Evolutionary conservation across 2,329 filamentous ascomycete genomes (phyloP).

Genomic region (Ophiostoma sp.): DNA sequence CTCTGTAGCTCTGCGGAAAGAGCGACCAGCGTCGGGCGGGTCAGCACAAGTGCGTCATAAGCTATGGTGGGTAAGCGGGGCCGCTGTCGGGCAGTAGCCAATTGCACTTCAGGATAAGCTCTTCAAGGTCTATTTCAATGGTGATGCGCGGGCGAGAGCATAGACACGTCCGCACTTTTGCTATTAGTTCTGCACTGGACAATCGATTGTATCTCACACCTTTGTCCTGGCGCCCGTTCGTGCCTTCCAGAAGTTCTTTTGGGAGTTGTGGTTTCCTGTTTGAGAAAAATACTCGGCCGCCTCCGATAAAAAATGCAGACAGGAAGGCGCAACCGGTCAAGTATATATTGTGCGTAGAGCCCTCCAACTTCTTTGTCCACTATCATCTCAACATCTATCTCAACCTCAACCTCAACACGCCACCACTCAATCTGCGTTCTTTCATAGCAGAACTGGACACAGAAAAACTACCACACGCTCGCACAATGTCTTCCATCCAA

Average conservation of each 20-base stretch:
- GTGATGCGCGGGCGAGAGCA: not conserved
- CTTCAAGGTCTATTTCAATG: not conserved
- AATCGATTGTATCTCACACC: not conserved
- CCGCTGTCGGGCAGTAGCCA: not conserved
- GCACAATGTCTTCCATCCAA: slow-evolving; percentile 27
- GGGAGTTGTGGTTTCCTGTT: not conserved
- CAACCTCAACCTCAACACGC: not conserved
- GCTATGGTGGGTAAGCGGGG: not conserved
- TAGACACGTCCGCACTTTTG: not conserved
- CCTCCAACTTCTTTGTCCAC: not conserved
- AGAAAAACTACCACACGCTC: not conserved
- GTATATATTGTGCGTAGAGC: not conserved
- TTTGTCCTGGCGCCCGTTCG: not conserved
- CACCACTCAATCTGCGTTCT: not conserved
- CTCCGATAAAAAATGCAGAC: slow-evolving; percentile 13
- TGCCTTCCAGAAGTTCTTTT: not conserved
- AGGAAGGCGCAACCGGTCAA: not conserved
- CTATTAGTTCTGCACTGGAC: not conserved
- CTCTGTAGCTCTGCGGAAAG: not conserved
- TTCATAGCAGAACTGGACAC: too few species aligned
- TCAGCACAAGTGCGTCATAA: slow-evolving; percentile 4
- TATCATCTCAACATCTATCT: not conserved
- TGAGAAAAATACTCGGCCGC: slow-evolving; percentile 18
- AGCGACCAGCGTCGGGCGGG: not conserved
- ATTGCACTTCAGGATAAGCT: slow-evolving; percentile 2